These are phyloP conservation scores for Umbellularia californica DNA, from an alignment of 164 flowering plant genomes.

Conservation along the genomic window DNA sequence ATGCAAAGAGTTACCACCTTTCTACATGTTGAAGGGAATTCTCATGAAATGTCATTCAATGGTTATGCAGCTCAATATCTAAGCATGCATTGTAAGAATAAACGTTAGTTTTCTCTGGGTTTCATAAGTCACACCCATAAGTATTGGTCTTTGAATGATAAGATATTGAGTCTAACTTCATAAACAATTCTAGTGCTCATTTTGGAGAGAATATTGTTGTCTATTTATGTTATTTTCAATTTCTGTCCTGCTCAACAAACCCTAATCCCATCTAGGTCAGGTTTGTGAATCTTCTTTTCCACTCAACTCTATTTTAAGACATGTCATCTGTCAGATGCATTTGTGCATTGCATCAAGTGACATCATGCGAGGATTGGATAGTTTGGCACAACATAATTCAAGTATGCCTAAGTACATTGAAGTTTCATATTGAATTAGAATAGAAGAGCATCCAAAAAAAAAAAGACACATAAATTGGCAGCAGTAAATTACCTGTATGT, in stretches of 20 bases:
- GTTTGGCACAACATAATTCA: not conserved
- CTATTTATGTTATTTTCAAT: not conserved
- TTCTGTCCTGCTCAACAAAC: not conserved
- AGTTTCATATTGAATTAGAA: not conserved
- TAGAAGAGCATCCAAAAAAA: not conserved
- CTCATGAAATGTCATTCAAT: not conserved
- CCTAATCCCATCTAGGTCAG: not conserved
- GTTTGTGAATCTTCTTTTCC: not conserved
- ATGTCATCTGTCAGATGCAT: not conserved
- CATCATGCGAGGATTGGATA: too few relatives aligned
- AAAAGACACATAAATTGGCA: not conserved
- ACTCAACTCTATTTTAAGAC: not conserved
- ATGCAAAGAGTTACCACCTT: not conserved
- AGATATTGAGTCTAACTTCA: not conserved
- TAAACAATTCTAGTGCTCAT: not conserved
- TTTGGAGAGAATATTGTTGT: not conserved
- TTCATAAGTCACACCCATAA: not conserved
- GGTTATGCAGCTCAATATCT: not conserved
- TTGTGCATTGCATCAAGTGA: not conserved
- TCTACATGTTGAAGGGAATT: not conserved
- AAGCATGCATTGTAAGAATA: not conserved
- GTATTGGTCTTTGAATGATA: not conserved
- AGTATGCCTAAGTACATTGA: not conserved
- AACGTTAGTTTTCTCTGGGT: not conserved
- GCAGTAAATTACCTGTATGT: constrained; percentile 64